phyloP scores from a whole-genome alignment of 1,284 basidiomycete genomes.

The Neolentinus lepideus region DNA sequence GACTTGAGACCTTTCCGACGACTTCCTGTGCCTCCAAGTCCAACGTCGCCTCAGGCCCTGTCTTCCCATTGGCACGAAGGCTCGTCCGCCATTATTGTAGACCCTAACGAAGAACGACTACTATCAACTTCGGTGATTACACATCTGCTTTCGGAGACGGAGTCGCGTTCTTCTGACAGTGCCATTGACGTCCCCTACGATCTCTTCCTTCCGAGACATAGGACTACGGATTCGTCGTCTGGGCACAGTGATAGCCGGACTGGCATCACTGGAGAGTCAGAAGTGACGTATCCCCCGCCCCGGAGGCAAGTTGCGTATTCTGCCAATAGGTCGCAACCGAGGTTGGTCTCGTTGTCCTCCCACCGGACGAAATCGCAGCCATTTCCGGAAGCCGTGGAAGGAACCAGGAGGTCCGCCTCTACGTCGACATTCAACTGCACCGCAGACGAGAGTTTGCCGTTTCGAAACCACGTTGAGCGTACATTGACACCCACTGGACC shows the following conservation, averaged over 20 bases:
- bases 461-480: neutral
- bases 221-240: neutral
- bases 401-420: neutral
- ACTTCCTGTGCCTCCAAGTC: constrained; percentile 6
- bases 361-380: neutral
- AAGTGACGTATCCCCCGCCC: constrained; percentile 43
- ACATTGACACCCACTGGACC: neutral
- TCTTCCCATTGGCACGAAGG: constrained; percentile 47
- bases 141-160: constrained; percentile 32
- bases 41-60: constrained; percentile 25
- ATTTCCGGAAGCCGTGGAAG: neutral
- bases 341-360: neutral
- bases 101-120: constrained; percentile 47
- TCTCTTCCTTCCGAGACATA: neutral
- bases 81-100: constrained; percentile 47
- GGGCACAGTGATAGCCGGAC: constrained; percentile 31
- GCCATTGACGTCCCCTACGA: constrained; percentile 19
- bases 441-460: no score
- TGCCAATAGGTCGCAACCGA: neutral
- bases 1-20: neutral
- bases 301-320: neutral
- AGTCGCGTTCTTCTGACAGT: constrained; percentile 22
- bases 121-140: constrained; percentile 58
- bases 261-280: constrained; percentile 28
- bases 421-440: neutral